These are phyloP conservation scores for Magnusiomyces tetraspermus DNA, from an alignment of 1,139 yeast species.

Conservation along the genomic window DNA sequence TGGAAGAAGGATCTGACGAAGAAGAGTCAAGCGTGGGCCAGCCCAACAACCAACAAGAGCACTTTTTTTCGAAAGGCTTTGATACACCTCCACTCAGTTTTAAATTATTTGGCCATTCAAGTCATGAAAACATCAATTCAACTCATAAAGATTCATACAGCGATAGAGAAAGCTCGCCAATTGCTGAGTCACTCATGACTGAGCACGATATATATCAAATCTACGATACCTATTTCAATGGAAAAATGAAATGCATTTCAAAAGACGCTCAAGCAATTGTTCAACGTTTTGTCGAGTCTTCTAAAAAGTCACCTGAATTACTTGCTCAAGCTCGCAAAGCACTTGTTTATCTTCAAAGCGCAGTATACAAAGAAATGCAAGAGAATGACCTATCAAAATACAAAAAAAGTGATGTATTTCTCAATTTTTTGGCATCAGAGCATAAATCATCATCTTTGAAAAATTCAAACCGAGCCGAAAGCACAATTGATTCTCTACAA, in stretches of 20 bases:
- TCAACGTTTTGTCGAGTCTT: constrained; percentile 21
- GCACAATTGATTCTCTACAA: constrained; percentile 25
- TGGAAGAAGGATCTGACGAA: constrained; percentile 39
- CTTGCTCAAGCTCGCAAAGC: constrained; percentile 43
- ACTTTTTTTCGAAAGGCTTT: background rate
- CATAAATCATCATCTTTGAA: constrained; percentile 10
- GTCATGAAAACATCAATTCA: background rate
- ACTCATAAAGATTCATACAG: background rate
- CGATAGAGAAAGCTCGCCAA: background rate
- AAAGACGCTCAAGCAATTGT: constrained; percentile 21
- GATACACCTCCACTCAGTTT: background rate
- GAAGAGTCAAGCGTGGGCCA: constrained; percentile 11
- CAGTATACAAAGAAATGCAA: constrained; percentile 42
- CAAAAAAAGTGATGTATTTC: constrained; percentile 42
- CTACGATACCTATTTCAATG: constrained; percentile 37
- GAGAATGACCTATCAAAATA: constrained; percentile 48
- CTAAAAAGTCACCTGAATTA: constrained; percentile 11
- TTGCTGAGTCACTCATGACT: constrained; percentile 11
- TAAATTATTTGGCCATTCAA: background rate
- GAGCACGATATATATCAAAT: constrained; percentile 35
- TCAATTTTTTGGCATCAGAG: constrained; percentile 39
- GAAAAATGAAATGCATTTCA: constrained; percentile 19
- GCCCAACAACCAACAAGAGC: background rate
- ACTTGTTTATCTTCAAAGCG: constrained; percentile 48
- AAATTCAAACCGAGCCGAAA: constrained; percentile 5